phyloP scores from a whole-genome alignment of 2,329 filamentous ascomycete genomes.

The Plectosphaerella plurivora region DNA sequence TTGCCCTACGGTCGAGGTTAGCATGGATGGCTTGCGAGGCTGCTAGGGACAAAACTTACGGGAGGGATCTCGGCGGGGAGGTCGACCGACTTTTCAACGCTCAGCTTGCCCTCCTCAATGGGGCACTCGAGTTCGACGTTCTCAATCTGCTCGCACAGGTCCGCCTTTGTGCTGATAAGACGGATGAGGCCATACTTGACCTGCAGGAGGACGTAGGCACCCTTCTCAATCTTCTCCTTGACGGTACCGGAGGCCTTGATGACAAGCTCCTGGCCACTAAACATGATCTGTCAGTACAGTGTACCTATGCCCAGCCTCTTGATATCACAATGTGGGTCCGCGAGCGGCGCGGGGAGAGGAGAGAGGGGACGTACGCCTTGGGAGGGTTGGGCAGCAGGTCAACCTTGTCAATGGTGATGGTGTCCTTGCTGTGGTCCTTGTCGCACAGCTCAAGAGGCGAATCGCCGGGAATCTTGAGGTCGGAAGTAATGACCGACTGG shows the following conservation, averaged over 20 bases:
- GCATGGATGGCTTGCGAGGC: neutral
- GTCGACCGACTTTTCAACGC: slow-evolving; percentile 75
- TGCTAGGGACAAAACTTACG: slow-evolving; percentile 50
- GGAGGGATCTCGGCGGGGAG: slow-evolving; percentile 84
- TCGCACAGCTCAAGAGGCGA: slow-evolving; percentile 80
- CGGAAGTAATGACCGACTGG: slow-evolving; percentile 43
- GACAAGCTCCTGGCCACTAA: slow-evolving; percentile 69
- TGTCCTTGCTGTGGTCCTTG: slow-evolving; percentile 61
- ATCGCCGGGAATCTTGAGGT: slow-evolving; percentile 70
- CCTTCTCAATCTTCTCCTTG: slow-evolving; percentile 65
- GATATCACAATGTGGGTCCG: slow-evolving; percentile 52
- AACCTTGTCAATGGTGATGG: slow-evolving; percentile 73
- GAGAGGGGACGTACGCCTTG: slow-evolving; percentile 65
- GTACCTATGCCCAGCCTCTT: slow-evolving; percentile 62
- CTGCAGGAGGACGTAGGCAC: slow-evolving; percentile 74
- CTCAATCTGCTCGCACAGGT: slow-evolving; percentile 83
- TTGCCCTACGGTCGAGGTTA: slow-evolving; percentile 59
- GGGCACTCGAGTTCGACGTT: slow-evolving; percentile 90
- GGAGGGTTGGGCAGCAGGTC: slow-evolving; percentile 85
- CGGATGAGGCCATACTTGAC: slow-evolving; percentile 96
- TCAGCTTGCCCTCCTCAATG: slow-evolving; percentile 71
- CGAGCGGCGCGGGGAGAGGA: slow-evolving; percentile 1
- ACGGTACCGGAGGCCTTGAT: slow-evolving; percentile 80
- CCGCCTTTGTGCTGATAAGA: slow-evolving; percentile 73
- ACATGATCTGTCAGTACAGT: slow-evolving; percentile 1